Evolutionary conservation across 2,329 filamentous ascomycete species (phyloP).

Genomic region (Cercospora sojina): DNA sequence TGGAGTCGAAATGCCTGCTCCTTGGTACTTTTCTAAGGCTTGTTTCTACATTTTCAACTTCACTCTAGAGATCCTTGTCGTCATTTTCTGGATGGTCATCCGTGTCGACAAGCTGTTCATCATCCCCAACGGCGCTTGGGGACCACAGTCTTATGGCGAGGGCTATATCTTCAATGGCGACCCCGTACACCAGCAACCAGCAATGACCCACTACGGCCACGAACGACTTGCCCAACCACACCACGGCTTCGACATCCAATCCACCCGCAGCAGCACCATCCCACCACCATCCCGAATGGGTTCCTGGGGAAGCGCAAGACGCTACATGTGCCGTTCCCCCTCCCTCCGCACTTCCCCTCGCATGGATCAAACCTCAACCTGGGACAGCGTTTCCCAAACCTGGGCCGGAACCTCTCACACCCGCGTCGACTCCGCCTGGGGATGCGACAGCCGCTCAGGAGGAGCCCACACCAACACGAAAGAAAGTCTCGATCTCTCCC

Average conservation of each 20-base stretch:
- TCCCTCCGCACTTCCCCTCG: background rate
- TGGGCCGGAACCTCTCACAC: conserved; percentile 8
- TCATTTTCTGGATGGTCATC: conserved; percentile 63
- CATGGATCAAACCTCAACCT: conserved; percentile 3
- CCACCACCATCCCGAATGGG: conserved; percentile 8
- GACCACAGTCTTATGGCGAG: conserved; percentile 40
- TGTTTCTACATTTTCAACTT: conserved; percentile 82
- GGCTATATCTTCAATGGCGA: conserved; percentile 2
- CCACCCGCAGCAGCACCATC: conserved; percentile 7
- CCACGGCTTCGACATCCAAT: background rate
- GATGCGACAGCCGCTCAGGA: conserved; percentile 5
- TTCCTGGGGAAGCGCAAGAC: conserved; percentile 8
- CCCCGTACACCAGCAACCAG: background rate
- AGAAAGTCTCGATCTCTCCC: conserved; percentile 6
- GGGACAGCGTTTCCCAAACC: conserved; percentile 5
- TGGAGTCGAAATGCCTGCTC: conserved; percentile 51
- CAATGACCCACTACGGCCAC: background rate
- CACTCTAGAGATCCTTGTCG: conserved; percentile 67
- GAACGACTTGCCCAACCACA: background rate
- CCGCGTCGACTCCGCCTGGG: conserved; percentile 11
- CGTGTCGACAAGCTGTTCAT: conserved; percentile 75
- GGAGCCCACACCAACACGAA: background rate
- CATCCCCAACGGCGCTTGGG: conserved; percentile 67
- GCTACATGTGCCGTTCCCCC: conserved; percentile 8
- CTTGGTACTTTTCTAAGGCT: conserved; percentile 69